These are phyloP conservation scores for Pleurozium schreberi DNA, from an alignment of 225 moss, liverwort and hornwort species.

Conservation along the genomic window DNA sequence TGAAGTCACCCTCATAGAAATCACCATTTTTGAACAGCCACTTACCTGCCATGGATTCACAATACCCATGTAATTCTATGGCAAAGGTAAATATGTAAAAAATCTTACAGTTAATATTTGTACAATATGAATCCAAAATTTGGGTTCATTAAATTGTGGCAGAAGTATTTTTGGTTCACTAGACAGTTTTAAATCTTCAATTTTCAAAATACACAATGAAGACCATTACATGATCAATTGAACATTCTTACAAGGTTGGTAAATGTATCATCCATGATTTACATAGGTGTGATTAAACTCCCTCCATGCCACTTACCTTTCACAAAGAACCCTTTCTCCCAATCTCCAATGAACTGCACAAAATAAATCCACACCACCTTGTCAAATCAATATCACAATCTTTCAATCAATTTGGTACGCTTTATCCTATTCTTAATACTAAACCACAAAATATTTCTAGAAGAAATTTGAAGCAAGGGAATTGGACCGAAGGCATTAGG, in stretches of 20 bases:
- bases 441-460: neutral
- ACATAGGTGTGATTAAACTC: neutral
- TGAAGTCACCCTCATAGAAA: conserved; percentile 60
- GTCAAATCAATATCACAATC: neutral
- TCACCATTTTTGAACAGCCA: conserved; percentile 70
- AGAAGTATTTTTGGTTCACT: too few species aligned
- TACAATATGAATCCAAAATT: neutral
- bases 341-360: conserved; percentile 56
- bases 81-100: neutral
- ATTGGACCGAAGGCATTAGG: neutral
- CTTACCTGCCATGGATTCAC: neutral
- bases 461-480: neutral
- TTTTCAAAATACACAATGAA: neutral
- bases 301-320: conserved; percentile 22
- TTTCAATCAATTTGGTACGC: neutral
- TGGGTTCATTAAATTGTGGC: neutral
- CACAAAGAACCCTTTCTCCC: conserved; percentile 58
- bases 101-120: neutral
- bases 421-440: neutral
- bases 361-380: neutral
- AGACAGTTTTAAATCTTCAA: neutral
- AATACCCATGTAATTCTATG: neutral
- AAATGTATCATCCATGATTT: neutral
- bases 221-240: neutral
- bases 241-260: neutral